phyloP scores from a whole-genome alignment of 164 flowering plant species.

The Berberis vulgaris region DNA sequence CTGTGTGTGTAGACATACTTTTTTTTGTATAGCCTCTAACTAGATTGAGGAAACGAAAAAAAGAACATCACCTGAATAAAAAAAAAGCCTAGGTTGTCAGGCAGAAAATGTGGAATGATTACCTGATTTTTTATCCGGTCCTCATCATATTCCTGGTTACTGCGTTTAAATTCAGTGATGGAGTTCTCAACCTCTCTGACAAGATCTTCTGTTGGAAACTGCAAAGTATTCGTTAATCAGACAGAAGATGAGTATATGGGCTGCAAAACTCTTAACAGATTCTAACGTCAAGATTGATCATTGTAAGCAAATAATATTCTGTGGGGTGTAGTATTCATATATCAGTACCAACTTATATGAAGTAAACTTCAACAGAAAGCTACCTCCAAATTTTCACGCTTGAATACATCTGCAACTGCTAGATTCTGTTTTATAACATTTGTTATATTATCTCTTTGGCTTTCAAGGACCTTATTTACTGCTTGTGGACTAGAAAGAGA shows the following conservation, averaged over 20 bases:
- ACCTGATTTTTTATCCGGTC: constrained; percentile 39
- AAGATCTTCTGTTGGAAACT: constrained; percentile 73
- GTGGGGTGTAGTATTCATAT: no score
- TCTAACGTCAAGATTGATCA: background rate
- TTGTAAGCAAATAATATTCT: background rate
- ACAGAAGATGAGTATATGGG: background rate
- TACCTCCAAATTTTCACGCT: constrained; percentile 80
- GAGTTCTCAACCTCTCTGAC: constrained; percentile 83
- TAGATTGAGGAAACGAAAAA: no score
- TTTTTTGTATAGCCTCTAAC: no score
- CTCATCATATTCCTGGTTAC: constrained; percentile 60
- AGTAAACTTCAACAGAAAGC: background rate
- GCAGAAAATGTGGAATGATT: no score
- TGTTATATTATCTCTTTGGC: constrained; percentile 57
- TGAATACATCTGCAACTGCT: constrained; percentile 84
- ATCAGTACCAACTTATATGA: no score
- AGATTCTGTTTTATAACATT: constrained; percentile 62
- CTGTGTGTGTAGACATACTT: no score
- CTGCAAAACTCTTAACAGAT: background rate
- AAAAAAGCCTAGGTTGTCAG: no score
- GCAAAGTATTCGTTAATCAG: constrained; percentile 11
- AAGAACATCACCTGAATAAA: no score
- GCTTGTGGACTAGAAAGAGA: constrained; percentile 72
- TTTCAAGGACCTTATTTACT: constrained; percentile 59
- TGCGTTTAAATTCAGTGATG: constrained; percentile 60